Percentiles rank a stretch among this genome's conserved stretches.
These are phyloP conservation scores for Aspergillus clavatus DNA, from an alignment of 2,329 filamentous ascomycete species.

Conservation along the genomic window DNA sequence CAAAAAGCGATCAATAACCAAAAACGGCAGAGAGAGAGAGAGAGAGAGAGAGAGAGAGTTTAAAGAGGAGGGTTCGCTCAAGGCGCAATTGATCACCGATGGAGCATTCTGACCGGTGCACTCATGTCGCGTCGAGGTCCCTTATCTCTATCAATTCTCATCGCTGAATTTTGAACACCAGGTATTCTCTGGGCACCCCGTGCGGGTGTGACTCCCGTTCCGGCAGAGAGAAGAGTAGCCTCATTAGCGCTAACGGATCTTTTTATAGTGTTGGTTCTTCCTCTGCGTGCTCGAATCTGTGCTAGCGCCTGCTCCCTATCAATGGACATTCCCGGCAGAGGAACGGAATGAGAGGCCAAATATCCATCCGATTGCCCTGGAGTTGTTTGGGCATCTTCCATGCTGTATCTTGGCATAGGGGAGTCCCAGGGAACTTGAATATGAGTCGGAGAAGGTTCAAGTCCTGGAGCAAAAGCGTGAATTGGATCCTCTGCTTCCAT, in stretches of 20 bases:
- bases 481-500: conserved; percentile 2
- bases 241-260: conserved; percentile 39
- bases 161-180: conserved; percentile 27
- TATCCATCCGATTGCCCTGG: conserved; percentile 22
- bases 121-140: conserved; percentile 34
- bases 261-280: conserved; percentile 41
- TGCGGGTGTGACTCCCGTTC: conserved; percentile 22
- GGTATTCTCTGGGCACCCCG: conserved; percentile 30
- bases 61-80: background rate
- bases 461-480: conserved; percentile 5
- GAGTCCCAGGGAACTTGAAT: conserved; percentile 11
- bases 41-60: conserved; percentile 6
- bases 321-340: conserved; percentile 41
- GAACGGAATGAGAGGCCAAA: conserved; percentile 19
- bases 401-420: conserved; percentile 1
- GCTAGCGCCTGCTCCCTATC: conserved; percentile 46
- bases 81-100: conserved; percentile 13
- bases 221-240: conserved; percentile 24
- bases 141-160: conserved; percentile 25
- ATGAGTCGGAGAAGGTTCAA: conserved; percentile 8
- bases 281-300: conserved; percentile 46
- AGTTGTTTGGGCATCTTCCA: conserved; percentile 2
- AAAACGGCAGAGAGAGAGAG: conserved; percentile 6
- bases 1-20: conserved; percentile 10
- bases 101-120: conserved; percentile 34